Conservation (phyloP, 1,139 yeast species). For the Keqinozyma sinolaborantium region DNA sequence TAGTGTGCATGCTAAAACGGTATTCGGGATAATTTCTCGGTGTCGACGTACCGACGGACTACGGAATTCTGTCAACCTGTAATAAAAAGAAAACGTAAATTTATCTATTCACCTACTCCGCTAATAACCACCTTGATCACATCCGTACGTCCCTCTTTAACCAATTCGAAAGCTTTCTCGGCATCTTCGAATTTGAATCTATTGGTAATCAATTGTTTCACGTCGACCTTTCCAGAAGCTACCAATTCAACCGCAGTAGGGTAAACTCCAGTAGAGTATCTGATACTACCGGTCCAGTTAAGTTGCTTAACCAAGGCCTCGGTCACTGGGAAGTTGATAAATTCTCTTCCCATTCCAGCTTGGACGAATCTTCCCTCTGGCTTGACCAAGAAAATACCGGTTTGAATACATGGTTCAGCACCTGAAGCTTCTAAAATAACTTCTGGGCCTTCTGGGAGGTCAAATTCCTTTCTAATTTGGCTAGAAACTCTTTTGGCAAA, state of each 20-base stretch:
- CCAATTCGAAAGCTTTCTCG: constrained; percentile 66
- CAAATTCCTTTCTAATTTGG: constrained; percentile 12
- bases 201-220: constrained; percentile 61
- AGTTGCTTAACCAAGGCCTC: constrained; percentile 62
- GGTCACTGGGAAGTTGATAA: constrained; percentile 63
- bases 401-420: constrained; percentile 60
- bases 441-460: constrained; percentile 38
- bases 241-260: constrained; percentile 44
- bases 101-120: constrained; percentile 24
- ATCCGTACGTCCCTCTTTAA: constrained; percentile 40
- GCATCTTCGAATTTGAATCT: constrained; percentile 67
- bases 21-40: too few species aligned
- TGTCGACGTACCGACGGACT: too few species aligned
- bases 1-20: too few species aligned
- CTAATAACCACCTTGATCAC: constrained; percentile 62
- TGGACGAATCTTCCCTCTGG: constrained; percentile 62
- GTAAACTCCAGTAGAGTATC: constrained; percentile 22
- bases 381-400: constrained; percentile 52
- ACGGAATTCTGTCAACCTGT: constrained; percentile 1
- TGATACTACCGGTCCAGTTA: constrained; percentile 58
- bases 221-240: constrained; percentile 37
- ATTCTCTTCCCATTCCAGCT: constrained; percentile 66
- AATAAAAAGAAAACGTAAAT: too few species aligned
- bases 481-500: constrained; percentile 11
- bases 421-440: constrained; percentile 68